phyloP scores from a whole-genome alignment of 495 filamentous ascomycete species.

The Zalerion maritima region DNA sequence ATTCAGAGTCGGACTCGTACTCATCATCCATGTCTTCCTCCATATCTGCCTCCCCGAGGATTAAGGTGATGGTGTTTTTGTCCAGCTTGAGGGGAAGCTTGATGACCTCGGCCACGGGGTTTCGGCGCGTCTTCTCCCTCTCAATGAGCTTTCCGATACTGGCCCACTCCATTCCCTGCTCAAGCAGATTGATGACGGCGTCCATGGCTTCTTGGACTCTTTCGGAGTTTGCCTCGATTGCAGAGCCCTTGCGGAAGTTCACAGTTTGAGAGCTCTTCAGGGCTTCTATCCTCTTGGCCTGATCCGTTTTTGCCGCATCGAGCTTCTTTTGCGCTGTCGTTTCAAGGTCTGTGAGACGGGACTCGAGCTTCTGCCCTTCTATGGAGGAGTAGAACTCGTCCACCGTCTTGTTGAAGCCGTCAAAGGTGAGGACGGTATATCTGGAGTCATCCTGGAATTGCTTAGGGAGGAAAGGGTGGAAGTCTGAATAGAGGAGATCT shows the following conservation, averaged over 20 bases:
- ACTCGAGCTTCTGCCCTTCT: conserved; percentile 85
- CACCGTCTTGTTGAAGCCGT: conserved; percentile 80
- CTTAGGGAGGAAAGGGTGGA: conserved; percentile 79
- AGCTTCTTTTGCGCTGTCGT: conserved; percentile 67
- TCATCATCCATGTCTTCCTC: conserved; percentile 43
- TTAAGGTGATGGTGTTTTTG: conserved; percentile 74
- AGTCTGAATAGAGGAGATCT: conserved; percentile 72
- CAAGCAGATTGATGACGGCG: conserved; percentile 75
- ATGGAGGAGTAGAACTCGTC: conserved; percentile 96
- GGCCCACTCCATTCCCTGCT: conserved; percentile 93
- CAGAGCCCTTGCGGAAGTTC: conserved; percentile 76
- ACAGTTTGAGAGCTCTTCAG: conserved; percentile 64
- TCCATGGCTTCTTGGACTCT: conserved; percentile 83
- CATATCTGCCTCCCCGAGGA: conserved; percentile 55
- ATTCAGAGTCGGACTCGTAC: conserved; percentile 49
- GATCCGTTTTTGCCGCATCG: conserved; percentile 65
- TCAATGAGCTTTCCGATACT: conserved; percentile 80
- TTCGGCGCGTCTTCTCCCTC: conserved; percentile 62
- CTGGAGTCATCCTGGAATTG: conserved; percentile 60
- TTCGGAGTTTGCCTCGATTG: conserved; percentile 78
- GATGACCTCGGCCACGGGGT: conserved; percentile 77
- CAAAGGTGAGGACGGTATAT: conserved; percentile 53
- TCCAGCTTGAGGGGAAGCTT: conserved; percentile 76
- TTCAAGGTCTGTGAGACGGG: conserved; percentile 65
- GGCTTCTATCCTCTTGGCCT: conserved; percentile 67